Conservation (phyloP, 495 filamentous ascomycete genomes). For the Aspergillus carlsbadensis region DNA sequence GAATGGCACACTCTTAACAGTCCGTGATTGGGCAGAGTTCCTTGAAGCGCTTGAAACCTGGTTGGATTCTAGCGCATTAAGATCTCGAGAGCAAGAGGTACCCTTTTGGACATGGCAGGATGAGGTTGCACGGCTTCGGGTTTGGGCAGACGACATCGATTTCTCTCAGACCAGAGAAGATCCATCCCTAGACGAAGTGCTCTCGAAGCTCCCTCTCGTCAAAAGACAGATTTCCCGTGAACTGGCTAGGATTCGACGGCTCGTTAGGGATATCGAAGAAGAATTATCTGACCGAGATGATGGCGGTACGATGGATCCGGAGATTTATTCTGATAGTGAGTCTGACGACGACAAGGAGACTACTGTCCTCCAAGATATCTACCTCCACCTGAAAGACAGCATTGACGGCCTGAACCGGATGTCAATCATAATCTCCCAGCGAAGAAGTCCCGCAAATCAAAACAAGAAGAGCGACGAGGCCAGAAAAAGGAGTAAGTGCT, state of each 20-base stretch:
- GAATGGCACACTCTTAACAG: not conserved
- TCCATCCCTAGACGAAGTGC: not conserved
- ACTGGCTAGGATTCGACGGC: not conserved
- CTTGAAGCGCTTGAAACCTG: not conserved
- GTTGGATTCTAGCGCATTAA: not conserved
- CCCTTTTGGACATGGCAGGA: conserved; percentile 1
- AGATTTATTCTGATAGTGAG: not conserved
- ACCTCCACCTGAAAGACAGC: not conserved
- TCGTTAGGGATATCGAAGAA: not conserved
- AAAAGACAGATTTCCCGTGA: not conserved
- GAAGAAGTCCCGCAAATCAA: not conserved
- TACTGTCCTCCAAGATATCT: conserved; percentile 1
- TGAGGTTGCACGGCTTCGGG: conserved; percentile 1
- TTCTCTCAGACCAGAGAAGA: not conserved
- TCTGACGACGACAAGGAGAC: not conserved
- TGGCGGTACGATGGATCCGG: too few relatives aligned
- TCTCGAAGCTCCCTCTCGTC: not conserved
- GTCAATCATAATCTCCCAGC: not conserved
- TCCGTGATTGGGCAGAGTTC: not conserved
- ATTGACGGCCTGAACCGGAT: not conserved
- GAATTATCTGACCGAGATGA: not conserved
- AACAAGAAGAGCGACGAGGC: too few relatives aligned
- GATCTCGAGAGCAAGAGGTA: not conserved
- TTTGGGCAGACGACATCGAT: not conserved
- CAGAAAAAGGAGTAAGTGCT: too few relatives aligned